Conservation (phyloP, 306 rosid genomes). For the Glycyrrhiza uralensis region DNA sequence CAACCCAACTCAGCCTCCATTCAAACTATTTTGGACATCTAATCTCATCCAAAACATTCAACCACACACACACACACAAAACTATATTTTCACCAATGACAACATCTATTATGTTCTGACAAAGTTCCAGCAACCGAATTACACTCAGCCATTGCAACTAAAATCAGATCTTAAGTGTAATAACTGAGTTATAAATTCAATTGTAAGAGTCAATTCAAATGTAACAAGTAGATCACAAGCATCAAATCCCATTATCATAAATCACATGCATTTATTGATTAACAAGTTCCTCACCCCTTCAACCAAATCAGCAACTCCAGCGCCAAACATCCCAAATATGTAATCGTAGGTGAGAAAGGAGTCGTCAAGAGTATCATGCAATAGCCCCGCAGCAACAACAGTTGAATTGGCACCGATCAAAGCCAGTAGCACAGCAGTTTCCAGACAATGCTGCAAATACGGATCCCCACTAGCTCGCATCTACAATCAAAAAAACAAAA, state of each 20-base stretch:
- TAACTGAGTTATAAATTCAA: background rate
- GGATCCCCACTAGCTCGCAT: constrained; percentile 93
- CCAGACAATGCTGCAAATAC: constrained; percentile 91
- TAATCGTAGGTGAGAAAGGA: constrained; percentile 68
- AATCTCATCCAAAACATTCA: background rate
- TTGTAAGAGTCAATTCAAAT: background rate
- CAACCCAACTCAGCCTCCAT: background rate
- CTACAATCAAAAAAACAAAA: constrained; percentile 37
- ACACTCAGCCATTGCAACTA: background rate
- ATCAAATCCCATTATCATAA: background rate
- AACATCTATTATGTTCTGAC: background rate
- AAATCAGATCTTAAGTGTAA: constrained; percentile 13
- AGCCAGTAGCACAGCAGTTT: constrained; percentile 90
- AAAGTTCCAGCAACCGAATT: constrained; percentile 3
- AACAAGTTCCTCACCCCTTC: constrained; percentile 68
- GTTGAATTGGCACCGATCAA: constrained; percentile 86
- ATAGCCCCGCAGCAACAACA: constrained; percentile 95
- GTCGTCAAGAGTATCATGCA: constrained; percentile 94
- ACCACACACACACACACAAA: background rate
- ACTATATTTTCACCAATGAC: background rate
- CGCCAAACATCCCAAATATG: constrained; percentile 63
- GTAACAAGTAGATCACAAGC: constrained; percentile 13
- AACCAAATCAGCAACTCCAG: constrained; percentile 86
- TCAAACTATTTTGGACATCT: background rate
- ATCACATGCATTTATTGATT: background rate